These are phyloP conservation scores for Paraphaeosphaeria sporulosa DNA, from an alignment of 2,329 filamentous ascomycete species.

Conservation along the genomic window DNA sequence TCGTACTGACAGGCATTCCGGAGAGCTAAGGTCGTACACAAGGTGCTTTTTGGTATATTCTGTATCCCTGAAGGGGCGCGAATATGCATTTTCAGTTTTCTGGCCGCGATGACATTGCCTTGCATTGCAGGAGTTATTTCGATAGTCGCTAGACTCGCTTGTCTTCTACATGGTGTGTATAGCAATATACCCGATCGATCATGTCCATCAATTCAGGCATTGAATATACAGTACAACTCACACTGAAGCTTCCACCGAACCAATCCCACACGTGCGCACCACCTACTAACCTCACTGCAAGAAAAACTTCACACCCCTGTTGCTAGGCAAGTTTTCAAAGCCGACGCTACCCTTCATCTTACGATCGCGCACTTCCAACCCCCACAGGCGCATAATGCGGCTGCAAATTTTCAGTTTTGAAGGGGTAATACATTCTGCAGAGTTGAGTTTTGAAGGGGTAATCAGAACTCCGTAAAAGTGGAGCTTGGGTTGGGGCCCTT, in stretches of 20 bases:
- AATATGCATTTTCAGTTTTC: not conserved
- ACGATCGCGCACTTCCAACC: slow-evolving; percentile 10
- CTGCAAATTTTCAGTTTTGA: slow-evolving; percentile 46
- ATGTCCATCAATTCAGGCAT: not conserved
- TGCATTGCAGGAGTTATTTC: not conserved
- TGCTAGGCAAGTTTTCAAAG: slow-evolving; percentile 21
- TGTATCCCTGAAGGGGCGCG: not conserved
- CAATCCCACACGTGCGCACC: slow-evolving; percentile 18
- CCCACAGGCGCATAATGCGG: slow-evolving; percentile 6
- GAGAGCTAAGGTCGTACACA: not conserved
- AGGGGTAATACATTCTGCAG: slow-evolving; percentile 41
- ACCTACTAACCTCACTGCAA: not conserved
- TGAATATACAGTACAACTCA: not conserved
- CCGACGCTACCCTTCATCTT: slow-evolving; percentile 29
- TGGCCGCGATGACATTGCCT: not conserved
- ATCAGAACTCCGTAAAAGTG: slow-evolving; percentile 24
- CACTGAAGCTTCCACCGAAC: not conserved
- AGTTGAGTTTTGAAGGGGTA: slow-evolving; percentile 41
- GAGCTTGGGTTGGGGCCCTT: slow-evolving; percentile 9
- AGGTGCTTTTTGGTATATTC: not conserved
- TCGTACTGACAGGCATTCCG: not conserved
- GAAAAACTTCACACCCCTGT: slow-evolving; percentile 11
- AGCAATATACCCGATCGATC: not conserved
- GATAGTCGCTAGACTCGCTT: not conserved
- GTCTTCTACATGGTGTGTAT: not conserved